Base-by-base conservation (phyloP, 2,329 filamentous ascomycete species). In the Diaporthe vaccinii region DNA sequence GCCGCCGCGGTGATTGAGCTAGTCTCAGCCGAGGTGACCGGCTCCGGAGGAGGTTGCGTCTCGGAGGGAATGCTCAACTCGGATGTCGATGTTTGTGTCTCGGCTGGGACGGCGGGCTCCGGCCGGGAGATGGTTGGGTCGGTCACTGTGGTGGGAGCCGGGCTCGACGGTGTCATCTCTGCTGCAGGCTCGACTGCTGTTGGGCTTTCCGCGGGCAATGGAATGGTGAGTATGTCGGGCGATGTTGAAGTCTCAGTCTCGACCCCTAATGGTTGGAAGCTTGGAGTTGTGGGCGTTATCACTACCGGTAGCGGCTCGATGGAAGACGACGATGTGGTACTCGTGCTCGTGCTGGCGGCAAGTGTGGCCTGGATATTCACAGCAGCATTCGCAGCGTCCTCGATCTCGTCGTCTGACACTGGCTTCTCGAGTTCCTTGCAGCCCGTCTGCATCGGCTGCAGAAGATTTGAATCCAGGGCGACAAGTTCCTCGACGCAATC, bases 361-460 rank as follows among this genome's bases (percentile, higher is more conserved):
- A 51, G n/a, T 15, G 61, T 61, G 5, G 31, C 31, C 46, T 69
- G 36, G 7, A 76, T 44, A 10, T 41, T 58, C 34, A 57, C 28
- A 53, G 74, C 76, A 3, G 53, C 68, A 46, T 9, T 22, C 46
- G 44, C 67, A 28, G 76, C 76, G 15, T 53, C 72, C 14, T 69
- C 65, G 25, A 76, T 74, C 5, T 74, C 74, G 0, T 71, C 62
- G 28, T 72, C 74, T 41, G 70, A 68, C 14, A 77, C 67, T 41
- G 76, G 71, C 55, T 74, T 65, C 51, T 74, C 74, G 12, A 77
- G 70, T n/a, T 73, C 71, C 31, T 75, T 62, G 44, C 76, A 77
- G 34, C 76, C 76, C 1, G 53, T 49, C 31, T 77, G 74, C 74
- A 77, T 76, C 4, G 76, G 76, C 25, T 28, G 58, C 58, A 77